Evolutionary conservation across 73 alveolate species (phyloP).

Genomic region (Tetrahymena malaccensis): DNA sequence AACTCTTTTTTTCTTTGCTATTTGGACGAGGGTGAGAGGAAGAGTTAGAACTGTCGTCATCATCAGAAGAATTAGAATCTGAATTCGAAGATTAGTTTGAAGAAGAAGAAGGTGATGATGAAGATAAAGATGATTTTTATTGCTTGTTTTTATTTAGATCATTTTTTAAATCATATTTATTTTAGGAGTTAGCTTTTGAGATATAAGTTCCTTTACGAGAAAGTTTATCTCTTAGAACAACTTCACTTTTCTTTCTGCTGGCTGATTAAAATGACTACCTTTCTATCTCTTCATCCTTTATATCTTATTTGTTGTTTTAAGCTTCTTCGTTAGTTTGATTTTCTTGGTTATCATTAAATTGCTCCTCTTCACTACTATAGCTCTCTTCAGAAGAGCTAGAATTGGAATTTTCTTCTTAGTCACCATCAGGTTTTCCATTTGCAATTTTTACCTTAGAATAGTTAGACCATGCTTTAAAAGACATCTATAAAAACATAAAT

Average conservation of each 20-base stretch:
- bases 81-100: neutral
- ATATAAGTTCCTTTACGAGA: neutral
- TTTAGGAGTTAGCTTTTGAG: neutral
- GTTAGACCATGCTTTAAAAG: neutral
- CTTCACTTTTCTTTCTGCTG: neutral
- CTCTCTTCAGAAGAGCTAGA: neutral
- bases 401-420: neutral
- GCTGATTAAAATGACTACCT: neutral
- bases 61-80: neutral
- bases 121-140: neutral
- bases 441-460: neutral
- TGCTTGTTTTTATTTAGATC: neutral
- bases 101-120: neutral
- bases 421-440: neutral
- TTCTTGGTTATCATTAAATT: neutral
- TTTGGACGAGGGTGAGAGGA: neutral
- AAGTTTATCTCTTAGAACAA: neutral
- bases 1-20: neutral
- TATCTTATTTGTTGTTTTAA: neutral
- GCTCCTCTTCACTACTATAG: neutral
- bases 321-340: too few relatives aligned
- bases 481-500: neutral
- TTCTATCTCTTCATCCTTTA: neutral
- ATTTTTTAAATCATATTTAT: neutral
- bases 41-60: neutral